Percentiles rank a stretch among this genome's conserved stretches.
Conservation (phyloP, 2,329 filamentous ascomycete species). For the Ascocoryne sarcoides region DNA sequence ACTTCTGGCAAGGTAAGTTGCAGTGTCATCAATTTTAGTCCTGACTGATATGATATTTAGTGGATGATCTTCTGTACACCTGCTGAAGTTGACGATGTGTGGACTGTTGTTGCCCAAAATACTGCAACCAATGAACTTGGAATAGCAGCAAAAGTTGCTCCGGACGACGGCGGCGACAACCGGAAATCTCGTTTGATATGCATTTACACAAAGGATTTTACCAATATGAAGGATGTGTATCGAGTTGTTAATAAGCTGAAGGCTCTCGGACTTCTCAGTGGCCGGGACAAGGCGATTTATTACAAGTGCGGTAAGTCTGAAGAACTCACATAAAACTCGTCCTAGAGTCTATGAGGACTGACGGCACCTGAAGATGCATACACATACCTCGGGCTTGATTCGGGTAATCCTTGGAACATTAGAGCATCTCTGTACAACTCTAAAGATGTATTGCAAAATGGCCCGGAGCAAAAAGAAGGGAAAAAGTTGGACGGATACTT, state of each 20-base stretch:
- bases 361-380: constrained; percentile 46
- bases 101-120: constrained; percentile 58
- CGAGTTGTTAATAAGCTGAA: constrained; percentile 57
- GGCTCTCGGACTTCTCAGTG: constrained; percentile 50
- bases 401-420: constrained; percentile 53
- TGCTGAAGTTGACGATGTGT: constrained; percentile 49
- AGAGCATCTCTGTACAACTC: constrained; percentile 50
- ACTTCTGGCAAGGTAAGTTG: constrained; percentile 54
- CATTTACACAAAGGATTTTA: constrained; percentile 70
- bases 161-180: constrained; percentile 34
- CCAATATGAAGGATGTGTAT: constrained; percentile 57
- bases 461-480: constrained; percentile 3
- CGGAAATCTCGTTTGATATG: constrained; percentile 54
- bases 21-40: too few relatives aligned
- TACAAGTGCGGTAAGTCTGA: constrained; percentile 49
- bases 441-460: constrained; percentile 26
- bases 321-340: not conserved
- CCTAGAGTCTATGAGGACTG: not conserved
- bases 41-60: constrained; percentile 30
- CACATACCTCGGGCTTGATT: constrained; percentile 55
- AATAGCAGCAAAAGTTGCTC: constrained; percentile 63
- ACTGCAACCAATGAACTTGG: constrained; percentile 64
- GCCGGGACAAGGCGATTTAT: constrained; percentile 48
- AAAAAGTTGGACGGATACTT: constrained; percentile 13
- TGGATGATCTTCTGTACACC: constrained; percentile 65